Percentiles rank a stretch among this genome's conserved stretches.
Evolutionary conservation across 129 eudicot genomes (phyloP).

Genomic region (Flaveria robusta): DNA sequence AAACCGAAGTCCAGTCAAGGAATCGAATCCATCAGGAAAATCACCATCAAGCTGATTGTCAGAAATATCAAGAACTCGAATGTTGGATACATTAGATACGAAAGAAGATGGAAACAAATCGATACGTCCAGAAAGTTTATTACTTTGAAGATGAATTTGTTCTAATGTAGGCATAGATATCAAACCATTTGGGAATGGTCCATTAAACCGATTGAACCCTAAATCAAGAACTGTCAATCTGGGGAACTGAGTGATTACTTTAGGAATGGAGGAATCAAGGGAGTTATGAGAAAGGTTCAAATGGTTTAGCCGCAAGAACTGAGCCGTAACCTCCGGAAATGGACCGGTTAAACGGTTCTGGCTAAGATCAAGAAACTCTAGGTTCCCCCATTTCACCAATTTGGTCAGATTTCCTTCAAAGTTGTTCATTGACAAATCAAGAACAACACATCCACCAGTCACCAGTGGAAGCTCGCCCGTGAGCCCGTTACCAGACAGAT

Average conservation of each 20-base stretch:
- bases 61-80: slow-evolving; percentile 79
- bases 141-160: slow-evolving; percentile 70
- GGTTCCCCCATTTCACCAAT: slow-evolving; percentile 82
- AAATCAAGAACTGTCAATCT: slow-evolving; percentile 77
- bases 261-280: slow-evolving; percentile 65
- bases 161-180: slow-evolving; percentile 75
- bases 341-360: slow-evolving; percentile 70
- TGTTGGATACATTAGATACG: slow-evolving; percentile 45
- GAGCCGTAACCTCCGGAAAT: slow-evolving; percentile 79
- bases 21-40: slow-evolving; percentile 69
- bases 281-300: slow-evolving; percentile 80
- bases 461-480: slow-evolving; percentile 91
- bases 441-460: slow-evolving; percentile 76
- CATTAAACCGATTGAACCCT: slow-evolving; percentile 72
- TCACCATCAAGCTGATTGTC: slow-evolving; percentile 64
- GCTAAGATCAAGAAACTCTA: slow-evolving; percentile 90
- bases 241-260: slow-evolving; percentile 62
- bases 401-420: slow-evolving; percentile 77
- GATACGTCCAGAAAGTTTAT: slow-evolving; percentile 56
- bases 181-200: slow-evolving; percentile 60
- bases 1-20: slow-evolving; percentile 56
- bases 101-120: slow-evolving; percentile 53
- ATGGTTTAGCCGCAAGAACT: slow-evolving; percentile 74
- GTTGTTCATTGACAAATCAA: slow-evolving; percentile 80
- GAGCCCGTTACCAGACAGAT: slow-evolving; percentile 74